phyloP scores from a whole-genome alignment of 2,329 filamentous ascomycete species.

The Ceratocystis eucalypticola region DNA sequence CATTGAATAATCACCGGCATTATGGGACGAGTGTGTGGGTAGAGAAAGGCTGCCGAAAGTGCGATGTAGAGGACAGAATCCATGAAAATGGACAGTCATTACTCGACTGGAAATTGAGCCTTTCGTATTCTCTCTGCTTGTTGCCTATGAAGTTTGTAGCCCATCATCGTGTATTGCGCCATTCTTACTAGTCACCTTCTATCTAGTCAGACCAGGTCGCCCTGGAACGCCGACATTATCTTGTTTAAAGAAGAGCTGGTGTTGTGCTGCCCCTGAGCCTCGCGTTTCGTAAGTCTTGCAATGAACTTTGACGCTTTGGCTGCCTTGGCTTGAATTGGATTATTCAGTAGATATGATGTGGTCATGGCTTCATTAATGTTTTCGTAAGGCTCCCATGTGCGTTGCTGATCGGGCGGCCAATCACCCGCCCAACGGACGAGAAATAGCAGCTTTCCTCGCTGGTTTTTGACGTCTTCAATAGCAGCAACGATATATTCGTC shows the following conservation, averaged over 20 bases:
- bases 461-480: slow-evolving; percentile 32
- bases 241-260: neutral
- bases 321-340: slow-evolving; percentile 1
- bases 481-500: slow-evolving; percentile 29
- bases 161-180: neutral
- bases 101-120: neutral
- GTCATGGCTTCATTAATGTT: slow-evolving; percentile 29
- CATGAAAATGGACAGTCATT: neutral
- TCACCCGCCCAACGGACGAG: slow-evolving; percentile 43
- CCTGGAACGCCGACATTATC: slow-evolving; percentile 10
- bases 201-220: neutral
- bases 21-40: too few relatives aligned
- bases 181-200: neutral
- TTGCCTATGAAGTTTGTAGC: neutral
- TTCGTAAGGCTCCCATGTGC: slow-evolving; percentile 43
- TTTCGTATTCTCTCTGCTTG: neutral
- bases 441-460: slow-evolving; percentile 33
- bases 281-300: neutral
- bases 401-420: slow-evolving; percentile 43
- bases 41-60: too few relatives aligned
- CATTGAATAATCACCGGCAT: too few relatives aligned
- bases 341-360: neutral
- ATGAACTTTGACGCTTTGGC: neutral
- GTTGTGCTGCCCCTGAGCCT: neutral
- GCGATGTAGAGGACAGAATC: too few relatives aligned